Percentiles rank a stretch among this genome's conserved stretches.
These are phyloP conservation scores for Pseudogymnoascus sp. DNA, from an alignment of 2,329 filamentous ascomycete genomes.

Conservation along the genomic window DNA sequence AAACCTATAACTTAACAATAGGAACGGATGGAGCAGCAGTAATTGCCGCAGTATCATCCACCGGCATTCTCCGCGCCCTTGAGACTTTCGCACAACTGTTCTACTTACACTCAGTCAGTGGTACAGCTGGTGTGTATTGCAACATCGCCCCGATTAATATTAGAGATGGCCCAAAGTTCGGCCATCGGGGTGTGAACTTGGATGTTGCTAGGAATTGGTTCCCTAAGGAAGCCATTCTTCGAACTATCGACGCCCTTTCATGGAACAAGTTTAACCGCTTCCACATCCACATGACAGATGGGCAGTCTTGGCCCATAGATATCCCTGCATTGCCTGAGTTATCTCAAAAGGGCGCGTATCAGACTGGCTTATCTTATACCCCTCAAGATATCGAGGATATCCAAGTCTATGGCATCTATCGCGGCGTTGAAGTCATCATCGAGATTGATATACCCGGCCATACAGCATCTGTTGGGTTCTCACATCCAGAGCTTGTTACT, in stretches of 20 bases:
- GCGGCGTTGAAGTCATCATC: slow-evolving; percentile 63
- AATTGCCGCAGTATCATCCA: slow-evolving; percentile 57
- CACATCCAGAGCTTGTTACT: slow-evolving; percentile 64
- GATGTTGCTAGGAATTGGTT: slow-evolving; percentile 71
- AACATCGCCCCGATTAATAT: slow-evolving; percentile 62
- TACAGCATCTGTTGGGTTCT: slow-evolving; percentile 57
- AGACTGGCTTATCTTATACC: slow-evolving; percentile 57
- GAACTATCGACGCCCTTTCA: slow-evolving; percentile 66
- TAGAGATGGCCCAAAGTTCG: slow-evolving; percentile 64
- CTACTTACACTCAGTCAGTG: slow-evolving; percentile 54
- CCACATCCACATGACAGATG: slow-evolving; percentile 74
- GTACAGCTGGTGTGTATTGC: slow-evolving; percentile 53
- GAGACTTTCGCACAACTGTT: slow-evolving; percentile 75
- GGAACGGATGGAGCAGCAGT: slow-evolving; percentile 48
- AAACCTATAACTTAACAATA: slow-evolving; percentile 65
- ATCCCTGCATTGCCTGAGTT: slow-evolving; percentile 68
- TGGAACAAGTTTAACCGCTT: slow-evolving; percentile 80
- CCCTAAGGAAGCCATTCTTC: slow-evolving; percentile 55
- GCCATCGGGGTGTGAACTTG: slow-evolving; percentile 70
- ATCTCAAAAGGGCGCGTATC: slow-evolving; percentile 65
- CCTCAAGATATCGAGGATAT: slow-evolving; percentile 55
- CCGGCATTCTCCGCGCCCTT: slow-evolving; percentile 64
- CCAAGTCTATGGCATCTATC: slow-evolving; percentile 60
- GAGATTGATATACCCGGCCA: slow-evolving; percentile 80
- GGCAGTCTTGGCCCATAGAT: slow-evolving; percentile 78